A percentile compares a stretch with the other conserved stretches of the same genome.
phyloP scores from a whole-genome alignment of 1,284 basidiomycete genomes.

The Malassezia arunalokei region DNA sequence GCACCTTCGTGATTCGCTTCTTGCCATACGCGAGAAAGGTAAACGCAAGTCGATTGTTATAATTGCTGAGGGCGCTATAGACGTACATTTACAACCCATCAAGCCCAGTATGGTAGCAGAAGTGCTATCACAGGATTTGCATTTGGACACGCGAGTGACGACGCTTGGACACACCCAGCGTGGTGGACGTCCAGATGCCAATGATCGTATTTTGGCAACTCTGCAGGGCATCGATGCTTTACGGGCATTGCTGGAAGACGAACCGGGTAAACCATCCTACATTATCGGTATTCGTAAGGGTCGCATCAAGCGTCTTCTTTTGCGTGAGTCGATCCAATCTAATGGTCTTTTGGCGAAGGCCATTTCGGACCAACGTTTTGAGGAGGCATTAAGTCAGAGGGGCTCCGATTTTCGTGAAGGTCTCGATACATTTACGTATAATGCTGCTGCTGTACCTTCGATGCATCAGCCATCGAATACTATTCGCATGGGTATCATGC shows the following conservation, averaged over 20 bases:
- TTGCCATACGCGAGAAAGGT: conserved; percentile 75
- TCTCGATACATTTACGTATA: conserved; percentile 62
- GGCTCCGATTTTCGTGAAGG: conserved; percentile 85
- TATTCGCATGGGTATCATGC: conserved; percentile 79
- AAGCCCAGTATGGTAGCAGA: conserved; percentile 78
- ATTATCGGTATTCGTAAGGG: conserved; percentile 95
- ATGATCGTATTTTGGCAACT: conserved; percentile 84
- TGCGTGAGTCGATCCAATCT: conserved; percentile 78
- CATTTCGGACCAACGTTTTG: conserved; percentile 72
- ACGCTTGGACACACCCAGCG: conserved; percentile 94
- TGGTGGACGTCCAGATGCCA: conserved; percentile 81
- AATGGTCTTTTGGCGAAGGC: conserved; percentile 74
- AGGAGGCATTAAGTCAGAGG: conserved; percentile 70
- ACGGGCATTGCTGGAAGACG: conserved; percentile 73
- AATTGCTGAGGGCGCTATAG: conserved; percentile 87
- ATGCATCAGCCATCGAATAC: conserved; percentile 32
- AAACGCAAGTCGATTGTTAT: conserved; percentile 98
- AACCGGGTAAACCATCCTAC: conserved; percentile 80
- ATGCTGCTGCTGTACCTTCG: conserved; percentile 54
- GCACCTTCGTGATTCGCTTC: conserved; percentile 77
- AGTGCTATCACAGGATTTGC: conserved; percentile 70
- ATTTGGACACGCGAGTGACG: conserved; percentile 92
- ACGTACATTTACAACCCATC: conserved; percentile 76
- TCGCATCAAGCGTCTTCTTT: conserved; percentile 78
- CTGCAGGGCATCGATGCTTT: conserved; percentile 90